These are phyloP conservation scores for Cyclospora cayetanensis DNA, from an alignment of 169 alveolate genomes.

Conservation along the genomic window DNA sequence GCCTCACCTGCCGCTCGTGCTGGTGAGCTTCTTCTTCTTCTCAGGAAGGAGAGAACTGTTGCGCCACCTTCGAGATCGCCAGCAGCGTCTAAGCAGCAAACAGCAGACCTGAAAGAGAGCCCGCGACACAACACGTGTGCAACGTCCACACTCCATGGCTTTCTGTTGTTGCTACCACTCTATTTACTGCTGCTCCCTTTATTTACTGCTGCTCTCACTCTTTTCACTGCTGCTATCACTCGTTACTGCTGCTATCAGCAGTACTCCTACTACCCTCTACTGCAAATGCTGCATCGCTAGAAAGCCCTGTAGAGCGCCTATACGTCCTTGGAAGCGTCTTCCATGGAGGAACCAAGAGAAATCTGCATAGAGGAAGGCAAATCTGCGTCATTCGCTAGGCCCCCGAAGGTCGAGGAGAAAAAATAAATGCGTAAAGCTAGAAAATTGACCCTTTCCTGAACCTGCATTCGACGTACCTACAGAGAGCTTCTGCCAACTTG, in stretches of 20 bases:
- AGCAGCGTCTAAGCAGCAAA: neutral
- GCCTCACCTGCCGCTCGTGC: neutral
- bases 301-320: too few species aligned
- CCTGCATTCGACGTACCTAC: neutral
- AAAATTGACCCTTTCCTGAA: too few species aligned
- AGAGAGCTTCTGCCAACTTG: neutral
- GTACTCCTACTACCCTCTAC: too few species aligned
- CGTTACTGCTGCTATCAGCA: neutral
- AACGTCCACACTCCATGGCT: neutral
- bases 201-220: neutral
- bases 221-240: neutral
- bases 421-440: too few species aligned
- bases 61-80: neutral
- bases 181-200: neutral
- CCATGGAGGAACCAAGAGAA: too few species aligned
- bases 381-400: neutral
- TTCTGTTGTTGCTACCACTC: neutral
- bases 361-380: neutral
- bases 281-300: too few species aligned
- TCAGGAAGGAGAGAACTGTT: neutral
- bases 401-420: neutral
- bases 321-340: too few species aligned
- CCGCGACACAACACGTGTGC: neutral
- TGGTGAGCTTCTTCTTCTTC: neutral
- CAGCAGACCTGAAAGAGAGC: slow-evolving; percentile 10